Base-by-base conservation (phyloP, 2,329 filamentous ascomycete species). In the Sordariomycetes sp. region DNA sequence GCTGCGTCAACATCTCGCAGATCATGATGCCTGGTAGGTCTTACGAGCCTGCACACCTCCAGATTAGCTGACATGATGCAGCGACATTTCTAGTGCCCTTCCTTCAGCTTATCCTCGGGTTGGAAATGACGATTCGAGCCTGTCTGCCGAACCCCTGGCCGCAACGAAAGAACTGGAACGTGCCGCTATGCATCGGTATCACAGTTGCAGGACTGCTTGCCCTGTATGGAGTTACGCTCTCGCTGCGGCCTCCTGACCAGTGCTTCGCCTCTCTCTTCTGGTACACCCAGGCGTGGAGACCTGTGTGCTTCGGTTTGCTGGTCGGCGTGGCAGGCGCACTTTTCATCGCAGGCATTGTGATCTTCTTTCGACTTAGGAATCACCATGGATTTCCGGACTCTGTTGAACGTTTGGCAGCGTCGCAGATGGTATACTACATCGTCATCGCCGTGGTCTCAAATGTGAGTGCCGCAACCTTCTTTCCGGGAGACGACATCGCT, bases 181-280 rank as follows among this genome's bases (percentile, higher is more conserved):
- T 77, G 18, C 55, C 64, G 3, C 66, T 75, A 20, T 82, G 77
- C 49, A 53, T 78, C 20, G 61, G 52, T 15, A 48, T 67, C 10
- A 53, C 79, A 18, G 53, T 65, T 14, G 49, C 72, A 30, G 58
- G 76, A 37, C 48, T 72, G 15, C 49, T 82, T 21, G 53, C 58
- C 24, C 75, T 71, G 15, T 79, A 77, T 54, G 57, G 78, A 24
- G 68, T 79, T 18, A 74, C 76, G 12, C 59, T 70, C 36, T 61
- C 73, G 32, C 57, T 69, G 40, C 64, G 60, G 5, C 68, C 78
- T 28, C 64, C 66, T 6, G 68, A 78, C 42, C 65, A 69, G 34
- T 85, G 80, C 56, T 77, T 82, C 45, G 76, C 75, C 17, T 77
- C 75, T 6, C 61, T 85, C 7, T 74, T 82, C 43, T 83, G 75